A percentile compares a stretch with the other conserved stretches of the same genome.
These are phyloP conservation scores for Symbiotaphrina buchneri DNA, from an alignment of 495 filamentous ascomycete genomes.

Conservation along the genomic window DNA sequence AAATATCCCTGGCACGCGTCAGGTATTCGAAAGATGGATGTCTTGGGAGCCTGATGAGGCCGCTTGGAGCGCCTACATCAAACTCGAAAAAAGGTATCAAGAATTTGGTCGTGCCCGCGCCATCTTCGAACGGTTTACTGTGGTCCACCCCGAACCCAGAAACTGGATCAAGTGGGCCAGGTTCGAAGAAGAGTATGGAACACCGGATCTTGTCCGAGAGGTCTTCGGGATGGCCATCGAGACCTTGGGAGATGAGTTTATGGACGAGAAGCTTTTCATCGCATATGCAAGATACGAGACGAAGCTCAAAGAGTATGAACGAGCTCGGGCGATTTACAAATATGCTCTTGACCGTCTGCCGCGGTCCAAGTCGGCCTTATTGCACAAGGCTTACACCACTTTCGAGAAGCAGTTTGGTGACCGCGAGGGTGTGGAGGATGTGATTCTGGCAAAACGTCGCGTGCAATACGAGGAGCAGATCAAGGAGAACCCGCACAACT, in stretches of 20 bases:
- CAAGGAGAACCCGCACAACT: conserved; percentile 81
- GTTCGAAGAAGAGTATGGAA: conserved; percentile 90
- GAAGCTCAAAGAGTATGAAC: conserved; percentile 85
- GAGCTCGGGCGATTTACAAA: conserved; percentile 90
- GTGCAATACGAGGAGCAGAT: conserved; percentile 89
- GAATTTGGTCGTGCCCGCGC: conserved; percentile 68
- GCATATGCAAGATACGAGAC: conserved; percentile 84
- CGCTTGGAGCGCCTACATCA: conserved; percentile 91
- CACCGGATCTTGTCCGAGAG: conserved; percentile 73
- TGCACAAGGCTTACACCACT: conserved; percentile 86
- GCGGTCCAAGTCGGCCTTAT: conserved; percentile 56
- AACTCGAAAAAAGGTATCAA: conserved; percentile 82
- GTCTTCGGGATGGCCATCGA: conserved; percentile 83
- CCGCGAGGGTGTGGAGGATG: conserved; percentile 81
- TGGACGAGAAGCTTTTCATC: conserved; percentile 88
- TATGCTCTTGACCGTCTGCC: conserved; percentile 84
- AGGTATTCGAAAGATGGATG: conserved; percentile 97
- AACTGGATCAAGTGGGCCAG: conserved; percentile 99
- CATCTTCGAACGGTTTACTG: conserved; percentile 78
- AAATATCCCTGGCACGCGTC: conserved; percentile 77
- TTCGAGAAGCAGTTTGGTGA: conserved; percentile 98
- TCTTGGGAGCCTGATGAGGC: conserved; percentile 92
- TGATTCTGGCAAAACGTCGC: conserved; percentile 78
- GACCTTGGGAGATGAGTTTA: conserved; percentile 80
- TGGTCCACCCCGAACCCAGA: conserved; percentile 82